These are phyloP conservation scores for Babesia gibsoni DNA, from an alignment of 169 alveolate species.

Conservation along the genomic window DNA sequence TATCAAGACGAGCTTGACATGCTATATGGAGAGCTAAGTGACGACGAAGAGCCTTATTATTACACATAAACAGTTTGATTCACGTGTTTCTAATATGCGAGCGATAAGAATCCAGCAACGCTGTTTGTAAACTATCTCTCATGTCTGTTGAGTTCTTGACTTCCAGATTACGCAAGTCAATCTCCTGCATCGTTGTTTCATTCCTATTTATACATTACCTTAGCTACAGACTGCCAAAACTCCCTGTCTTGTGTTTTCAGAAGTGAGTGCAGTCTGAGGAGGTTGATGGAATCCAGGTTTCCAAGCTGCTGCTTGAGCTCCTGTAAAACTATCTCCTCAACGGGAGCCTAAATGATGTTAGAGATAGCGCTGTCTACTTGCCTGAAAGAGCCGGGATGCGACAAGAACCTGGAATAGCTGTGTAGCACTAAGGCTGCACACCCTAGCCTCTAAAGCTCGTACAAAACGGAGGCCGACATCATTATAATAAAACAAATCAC, in stretches of 20 bases:
- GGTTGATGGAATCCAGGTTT: background rate
- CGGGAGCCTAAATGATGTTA: background rate
- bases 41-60: conserved; percentile 58
- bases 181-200: background rate
- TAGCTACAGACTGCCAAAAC: background rate
- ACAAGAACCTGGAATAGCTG: conserved; percentile 39
- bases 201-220: background rate
- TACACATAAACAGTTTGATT: conserved; percentile 1
- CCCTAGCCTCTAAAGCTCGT: conserved; percentile 33
- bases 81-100: background rate
- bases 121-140: background rate
- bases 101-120: background rate
- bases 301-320: conserved; percentile 4
- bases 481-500: conserved; percentile 6
- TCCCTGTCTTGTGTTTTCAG: background rate
- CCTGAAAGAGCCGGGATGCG: conserved; percentile 22
- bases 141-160: background rate
- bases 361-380: background rate
- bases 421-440: conserved; percentile 34
- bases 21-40: conserved; percentile 74
- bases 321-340: background rate
- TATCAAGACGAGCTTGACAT: conserved; percentile 77
- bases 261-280: conserved; percentile 7
- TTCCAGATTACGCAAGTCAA: background rate
- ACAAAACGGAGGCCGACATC: conserved; percentile 35